phyloP scores from a whole-genome alignment of 768 basidiomycete species.

The Rhizopogon rudus region DNA sequence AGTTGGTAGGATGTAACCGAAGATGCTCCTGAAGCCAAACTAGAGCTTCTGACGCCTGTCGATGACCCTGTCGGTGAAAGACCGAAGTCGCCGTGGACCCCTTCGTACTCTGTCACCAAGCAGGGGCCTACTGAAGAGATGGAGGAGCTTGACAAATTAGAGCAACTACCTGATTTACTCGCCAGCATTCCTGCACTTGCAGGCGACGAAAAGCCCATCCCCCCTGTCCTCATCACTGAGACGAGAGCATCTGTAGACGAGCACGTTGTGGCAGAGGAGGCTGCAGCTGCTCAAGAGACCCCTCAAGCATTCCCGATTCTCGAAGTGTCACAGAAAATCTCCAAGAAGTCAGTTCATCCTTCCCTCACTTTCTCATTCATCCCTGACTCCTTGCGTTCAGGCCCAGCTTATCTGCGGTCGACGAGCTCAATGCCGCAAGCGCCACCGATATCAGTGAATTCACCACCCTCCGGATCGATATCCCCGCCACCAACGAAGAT shows the following conservation, averaged over 20 bases:
- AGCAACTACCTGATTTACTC: conserved; percentile 1
- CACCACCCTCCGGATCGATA: conserved; percentile 8
- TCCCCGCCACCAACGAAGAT: conserved; percentile 9
- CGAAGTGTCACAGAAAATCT: conserved; percentile 7
- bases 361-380: not conserved
- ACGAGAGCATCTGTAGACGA: not conserved
- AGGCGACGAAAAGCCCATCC: not conserved
- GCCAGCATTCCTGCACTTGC: not conserved
- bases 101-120: conserved; percentile 31
- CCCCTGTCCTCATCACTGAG: conserved; percentile 2
- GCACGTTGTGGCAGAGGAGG: not conserved
- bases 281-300: not conserved
- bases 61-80: conserved; percentile 11
- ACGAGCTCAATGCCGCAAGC: conserved; percentile 4
- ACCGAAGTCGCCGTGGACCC: conserved; percentile 30
- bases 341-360: conserved; percentile 6
- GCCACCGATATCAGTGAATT: not conserved
- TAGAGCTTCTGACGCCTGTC: not conserved
- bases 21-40: not conserved
- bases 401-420: conserved; percentile 3
- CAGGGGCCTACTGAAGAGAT: conserved; percentile 20
- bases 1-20: not conserved
- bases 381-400: conserved; percentile 4
- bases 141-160: conserved; percentile 5
- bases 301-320: conserved; percentile 12